Evolutionary conservation across 2,329 filamentous ascomycete genomes (phyloP), one percentile per base, ranked within the genome.

Genomic region (Monilinia polystroma): DNA sequence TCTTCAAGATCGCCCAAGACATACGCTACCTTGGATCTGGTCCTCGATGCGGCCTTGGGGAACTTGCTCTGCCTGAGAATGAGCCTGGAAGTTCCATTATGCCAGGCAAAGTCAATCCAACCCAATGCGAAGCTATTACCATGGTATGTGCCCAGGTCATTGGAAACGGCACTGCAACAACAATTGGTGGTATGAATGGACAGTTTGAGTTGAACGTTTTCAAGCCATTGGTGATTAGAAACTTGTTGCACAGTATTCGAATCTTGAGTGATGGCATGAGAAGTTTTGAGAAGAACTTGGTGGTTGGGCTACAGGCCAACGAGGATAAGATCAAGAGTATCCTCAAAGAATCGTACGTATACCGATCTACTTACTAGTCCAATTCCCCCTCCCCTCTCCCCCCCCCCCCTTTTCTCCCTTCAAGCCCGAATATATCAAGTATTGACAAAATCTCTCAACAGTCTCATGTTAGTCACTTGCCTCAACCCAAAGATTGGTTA

Each of bases 141-240:
- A 99, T 99, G 95, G 84, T 98, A 69, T 97, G 94, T 83, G 88
- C 92, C 26, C 95, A 99, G 81, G 94, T 99, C 70, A 97, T 98
- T 86, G 95, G 95, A 76, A 99, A 99, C 85, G 89, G 98, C 78
- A 90, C 93, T 64, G 92, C 95, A 49, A 89, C 92, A 69, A 97
- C 94, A 41, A 92, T 98, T 75, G 92, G 93, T 70, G 95, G 94
- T 77, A 96, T 96, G 83, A 96, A 95, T 82, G 95, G 95, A 72
- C 96, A 98, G 82, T 99, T 99, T 75, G 95, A 98, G 81, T 87
- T 99, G 73, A 99, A 98, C 81, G 95, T 98, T 66, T 99, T 97
- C 87, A 98, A 98, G 85, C 95, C 95, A 54, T 87, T 98, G 68
- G 86, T 99, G 78, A 98, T 98, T 80, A 87, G 90, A 80, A 98